These are phyloP conservation scores for Balakata baccata DNA, from an alignment of 345 rosid genomes.

Conservation along the genomic window DNA sequence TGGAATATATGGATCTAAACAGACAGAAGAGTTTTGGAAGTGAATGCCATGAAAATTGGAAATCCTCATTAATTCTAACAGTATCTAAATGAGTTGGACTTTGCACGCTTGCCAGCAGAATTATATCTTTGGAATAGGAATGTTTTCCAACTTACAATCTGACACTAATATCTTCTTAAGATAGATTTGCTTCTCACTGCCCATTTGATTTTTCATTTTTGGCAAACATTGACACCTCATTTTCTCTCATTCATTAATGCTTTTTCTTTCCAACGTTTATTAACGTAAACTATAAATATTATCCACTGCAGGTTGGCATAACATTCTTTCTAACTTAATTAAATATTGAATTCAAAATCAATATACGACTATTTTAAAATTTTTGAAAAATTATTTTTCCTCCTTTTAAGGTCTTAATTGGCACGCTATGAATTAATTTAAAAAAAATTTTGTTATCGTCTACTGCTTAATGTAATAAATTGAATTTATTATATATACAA, in stretches of 20 bases:
- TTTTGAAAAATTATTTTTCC: too few species aligned
- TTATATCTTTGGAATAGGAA: slow-evolving; percentile 16
- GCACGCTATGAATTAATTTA: too few species aligned
- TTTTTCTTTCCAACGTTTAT: neutral
- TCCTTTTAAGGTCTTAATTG: too few species aligned
- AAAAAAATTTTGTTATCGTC: too few species aligned
- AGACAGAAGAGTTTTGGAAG: slow-evolving; percentile 6
- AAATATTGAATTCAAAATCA: too few species aligned
- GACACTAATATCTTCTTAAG: slow-evolving; percentile 13
- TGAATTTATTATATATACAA: too few species aligned
- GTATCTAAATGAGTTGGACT: slow-evolving; percentile 19
- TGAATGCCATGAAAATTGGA: neutral
- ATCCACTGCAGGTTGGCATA: too few species aligned
- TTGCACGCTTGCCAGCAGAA: slow-evolving; percentile 18
- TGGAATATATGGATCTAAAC: neutral
- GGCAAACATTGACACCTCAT: slow-evolving; percentile 19
- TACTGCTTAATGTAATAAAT: too few species aligned
- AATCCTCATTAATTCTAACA: slow-evolving; percentile 20
- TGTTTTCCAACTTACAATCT: slow-evolving; percentile 13
- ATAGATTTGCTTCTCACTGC: slow-evolving; percentile 8
- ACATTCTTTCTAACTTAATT: too few species aligned
- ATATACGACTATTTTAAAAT: too few species aligned
- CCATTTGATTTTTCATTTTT: too few species aligned
- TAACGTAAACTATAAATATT: too few species aligned
- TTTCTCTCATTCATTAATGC: neutral